Evolutionary conservation across 1,139 yeast species (phyloP), one percentile per base, ranked within the genome.

Genomic region (Debaryomyces udenii): DNA sequence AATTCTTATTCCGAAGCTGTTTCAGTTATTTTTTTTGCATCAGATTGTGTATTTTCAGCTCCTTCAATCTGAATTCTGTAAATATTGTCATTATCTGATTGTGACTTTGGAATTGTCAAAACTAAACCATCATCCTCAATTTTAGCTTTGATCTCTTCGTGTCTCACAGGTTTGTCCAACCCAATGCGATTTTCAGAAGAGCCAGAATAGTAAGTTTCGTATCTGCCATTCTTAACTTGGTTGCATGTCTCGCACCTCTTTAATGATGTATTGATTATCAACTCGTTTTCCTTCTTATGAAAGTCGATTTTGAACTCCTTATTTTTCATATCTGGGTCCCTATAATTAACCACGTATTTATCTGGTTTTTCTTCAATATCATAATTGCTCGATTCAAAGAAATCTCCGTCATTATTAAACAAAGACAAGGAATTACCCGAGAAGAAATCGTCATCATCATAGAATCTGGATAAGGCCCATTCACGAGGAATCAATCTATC

Each of bases 261-360:
- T 35, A 51, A 46, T 17, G 18, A 43, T 27, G 58, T 48, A 13
- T 52, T 46, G 27, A 62, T 47, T 13, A 49, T 51, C 39, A 63
- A 51, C 45, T 55, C 57, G 37, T 63, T 62, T 29, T 56, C 58
- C 24, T 55, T 48, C 42, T 56, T 57, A 31, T 51, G 49, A 45
- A 50, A 59, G 37, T 61, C 62, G 38, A 62, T 49, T 31, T 53
- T 55, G 32, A 62, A 53, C 35, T 59, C 61, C 27, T 59, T 57
- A 24, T 52, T 45, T 10, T 51, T 48, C 29, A 61, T 49, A 27
- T 55, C 48, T n/a, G 47, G 45, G 37, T 57, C 57, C 24, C 49
- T 52, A 40, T 53, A 51, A 22, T 48, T 49, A 22, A 62, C 60
- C 18, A 57, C 47, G 28, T 57, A 56, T 32, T 56, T 52, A 27